phyloP scores from a whole-genome alignment of 2,329 filamentous ascomycete species.

The Colletotrichum magnum region DNA sequence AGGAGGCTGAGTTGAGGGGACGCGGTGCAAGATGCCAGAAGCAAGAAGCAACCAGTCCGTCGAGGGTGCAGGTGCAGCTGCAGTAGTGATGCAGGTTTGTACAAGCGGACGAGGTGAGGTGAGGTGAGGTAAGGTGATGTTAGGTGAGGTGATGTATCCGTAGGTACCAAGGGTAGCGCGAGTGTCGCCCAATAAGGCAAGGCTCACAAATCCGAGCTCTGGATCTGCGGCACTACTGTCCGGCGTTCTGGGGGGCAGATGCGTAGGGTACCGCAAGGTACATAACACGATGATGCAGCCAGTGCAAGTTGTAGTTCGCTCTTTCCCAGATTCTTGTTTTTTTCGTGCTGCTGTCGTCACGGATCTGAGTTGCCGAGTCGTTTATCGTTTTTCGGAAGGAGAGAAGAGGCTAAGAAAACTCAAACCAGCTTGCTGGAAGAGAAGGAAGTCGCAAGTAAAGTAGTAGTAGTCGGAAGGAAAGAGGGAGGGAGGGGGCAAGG shows the following conservation, averaged over 20 bases:
- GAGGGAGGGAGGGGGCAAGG: not conserved
- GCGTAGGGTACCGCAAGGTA: not conserved
- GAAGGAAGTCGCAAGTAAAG: slow-evolving; percentile 15
- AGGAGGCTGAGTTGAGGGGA: slow-evolving; percentile 32
- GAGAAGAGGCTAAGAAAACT: not conserved
- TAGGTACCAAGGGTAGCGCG: too few relatives aligned
- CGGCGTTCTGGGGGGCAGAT: not conserved
- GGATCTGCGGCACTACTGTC: not conserved
- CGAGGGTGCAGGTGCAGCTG: too few relatives aligned
- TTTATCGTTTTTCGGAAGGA: not conserved
- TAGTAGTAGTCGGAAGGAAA: not conserved
- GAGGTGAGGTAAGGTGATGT: too few relatives aligned
- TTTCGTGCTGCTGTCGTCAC: too few relatives aligned
- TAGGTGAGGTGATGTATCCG: too few relatives aligned
- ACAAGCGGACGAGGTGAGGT: too few relatives aligned
- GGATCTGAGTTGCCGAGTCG: too few relatives aligned
- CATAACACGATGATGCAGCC: too few relatives aligned
- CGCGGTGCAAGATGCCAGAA: slow-evolving; percentile 23
- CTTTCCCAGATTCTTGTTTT: too few relatives aligned
- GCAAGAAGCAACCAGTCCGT: not conserved
- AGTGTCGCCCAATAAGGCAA: slow-evolving; percentile 9
- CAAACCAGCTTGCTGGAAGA: slow-evolving; percentile 8
- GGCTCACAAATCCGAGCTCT: slow-evolving; percentile 10
- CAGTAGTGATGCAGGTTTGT: not conserved
- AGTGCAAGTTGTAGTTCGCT: too few relatives aligned